phyloP scores from a whole-genome alignment of 2,329 filamentous ascomycete species.

The Hymenoscyphus scutula region DNA sequence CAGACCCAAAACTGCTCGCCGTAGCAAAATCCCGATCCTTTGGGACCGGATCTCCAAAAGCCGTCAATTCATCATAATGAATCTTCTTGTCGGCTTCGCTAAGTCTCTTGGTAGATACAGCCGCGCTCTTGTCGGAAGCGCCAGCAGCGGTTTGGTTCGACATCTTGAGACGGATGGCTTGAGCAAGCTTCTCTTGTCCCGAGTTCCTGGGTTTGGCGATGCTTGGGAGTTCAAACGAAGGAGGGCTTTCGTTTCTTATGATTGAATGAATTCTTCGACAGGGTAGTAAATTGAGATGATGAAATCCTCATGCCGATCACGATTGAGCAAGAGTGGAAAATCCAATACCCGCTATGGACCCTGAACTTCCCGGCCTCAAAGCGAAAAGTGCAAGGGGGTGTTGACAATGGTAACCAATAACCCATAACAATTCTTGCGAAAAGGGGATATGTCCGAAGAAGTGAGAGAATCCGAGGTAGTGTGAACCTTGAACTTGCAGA shows the following conservation, averaged over 20 bases:
- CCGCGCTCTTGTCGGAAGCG: background rate
- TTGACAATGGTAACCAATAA: background rate
- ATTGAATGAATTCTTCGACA: background rate
- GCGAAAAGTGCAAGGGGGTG: background rate
- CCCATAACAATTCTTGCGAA: background rate
- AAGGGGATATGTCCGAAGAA: background rate
- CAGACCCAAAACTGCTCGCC: slow-evolving; percentile 5
- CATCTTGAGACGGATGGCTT: background rate
- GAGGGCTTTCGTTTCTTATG: background rate
- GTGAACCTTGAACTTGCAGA: background rate
- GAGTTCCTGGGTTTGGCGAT: background rate
- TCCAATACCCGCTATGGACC: background rate
- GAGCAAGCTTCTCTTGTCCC: background rate
- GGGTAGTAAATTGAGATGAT: background rate
- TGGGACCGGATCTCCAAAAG: slow-evolving; percentile 11
- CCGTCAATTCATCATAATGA: slow-evolving; percentile 7
- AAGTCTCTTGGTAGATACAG: background rate
- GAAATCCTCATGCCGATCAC: background rate
- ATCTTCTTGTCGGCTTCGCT: background rate
- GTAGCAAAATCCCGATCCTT: slow-evolving; percentile 6
- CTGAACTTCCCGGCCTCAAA: background rate
- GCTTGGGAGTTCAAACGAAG: background rate
- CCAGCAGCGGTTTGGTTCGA: slow-evolving; percentile 3
- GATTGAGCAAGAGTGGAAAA: slow-evolving; percentile 1
- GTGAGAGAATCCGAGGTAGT: background rate